Base-by-base conservation (phyloP, 495 filamentous ascomycete genomes). In the Poronia punctata region DNA sequence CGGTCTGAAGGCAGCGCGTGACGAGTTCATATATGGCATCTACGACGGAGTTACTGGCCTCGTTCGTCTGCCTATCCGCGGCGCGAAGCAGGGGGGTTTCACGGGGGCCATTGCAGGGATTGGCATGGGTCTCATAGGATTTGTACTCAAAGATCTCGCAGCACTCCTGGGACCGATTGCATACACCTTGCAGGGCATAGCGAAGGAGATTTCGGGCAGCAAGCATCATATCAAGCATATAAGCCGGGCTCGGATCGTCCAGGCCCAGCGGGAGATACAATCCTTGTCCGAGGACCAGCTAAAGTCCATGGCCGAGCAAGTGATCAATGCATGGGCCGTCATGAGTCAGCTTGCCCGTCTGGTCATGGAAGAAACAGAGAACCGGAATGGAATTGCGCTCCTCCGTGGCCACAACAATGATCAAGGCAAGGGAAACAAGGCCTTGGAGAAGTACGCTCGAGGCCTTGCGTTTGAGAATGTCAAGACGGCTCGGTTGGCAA, bases 21-120 rank as follows among this genome's bases (percentile, higher is more conserved):
- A 75, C 48, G 84, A 82, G 46, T 81, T 93, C 32, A 59, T 65
- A 0, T 76, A 80, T 38, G 86, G 86, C 0, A 70, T 89, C 36
- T 77, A 78, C 28, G 84, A 89, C 47, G 87, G 84, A 19, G 65
- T 82, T 38, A 84, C 79, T 0, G 87, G 83, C 0, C 53, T 92
- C 1, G 72, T 86, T 11, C 61, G 63, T 1, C 77, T 86, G 22
- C 85, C 87, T 0, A 65, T 74, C 24, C 69, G 69, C 1, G 86
- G 82, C 0, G 80, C 72, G 3, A 71, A 71, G 20, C 57, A 71
- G 8, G 66, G 77, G 1, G 70, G 75, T 2, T 49, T 76, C 0
- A 49, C 72, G 3, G 86, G 86, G 0, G 74, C 77, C 23, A 53
- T 78, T 1, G 74, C 72, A 43, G 87, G 87, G 3, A 53, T 88